Base-by-base conservation (phyloP, 192 early-diverging fungal species). In the Pilobolus umbonatus region DNA sequence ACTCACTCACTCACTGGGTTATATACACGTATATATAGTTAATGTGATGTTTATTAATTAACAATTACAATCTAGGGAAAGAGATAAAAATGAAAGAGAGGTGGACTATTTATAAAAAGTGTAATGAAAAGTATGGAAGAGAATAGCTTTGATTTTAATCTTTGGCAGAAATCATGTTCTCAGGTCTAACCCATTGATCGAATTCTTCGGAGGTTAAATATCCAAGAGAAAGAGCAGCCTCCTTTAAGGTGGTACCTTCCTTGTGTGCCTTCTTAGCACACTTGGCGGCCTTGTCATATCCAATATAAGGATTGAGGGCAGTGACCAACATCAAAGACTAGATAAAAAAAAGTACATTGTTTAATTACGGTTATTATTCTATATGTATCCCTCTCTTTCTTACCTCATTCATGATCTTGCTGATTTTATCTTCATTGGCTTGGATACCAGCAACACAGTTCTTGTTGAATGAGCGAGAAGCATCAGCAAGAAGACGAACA, bases 271-370 rank as follows among this genome's bases (percentile, higher is more conserved):
- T 59, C 45, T 99, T 99, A 53, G 97, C 95, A 32, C 86, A 87
- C 64, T 91, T 86, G 49, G 97, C 94, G 22, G 97, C 95, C 26
- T 92, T 87, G 61, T 88, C 86, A 53, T 88, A 88, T 58, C 75
- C 97, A 78, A 99, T 97, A 67, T 97, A 80, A 30, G 93, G 93
- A 83, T 99, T 99, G 38, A 99, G 80, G 17, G 97, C 95, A 54
- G 97, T 99, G 47, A 99, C 97, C 63, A 99, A 84, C 97, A 98
- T 97, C 52, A 98, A 78, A 35, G 86, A 91, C 43, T 55, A 53
- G 21, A 38, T 28, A 28, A 42, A 0, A 24, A 21, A 26, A 19
- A 40, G 21, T 25, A 38, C 26, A 26, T 25, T 21, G 43, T 15
- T 21, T 45, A 5, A 9, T 40, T 34, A 9, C 22, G 8, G 17